A percentile compares a stretch with the other conserved stretches of the same genome.
Conservation (phyloP, 2,329 filamentous ascomycete genomes). For the Graphium sp. region DNA sequence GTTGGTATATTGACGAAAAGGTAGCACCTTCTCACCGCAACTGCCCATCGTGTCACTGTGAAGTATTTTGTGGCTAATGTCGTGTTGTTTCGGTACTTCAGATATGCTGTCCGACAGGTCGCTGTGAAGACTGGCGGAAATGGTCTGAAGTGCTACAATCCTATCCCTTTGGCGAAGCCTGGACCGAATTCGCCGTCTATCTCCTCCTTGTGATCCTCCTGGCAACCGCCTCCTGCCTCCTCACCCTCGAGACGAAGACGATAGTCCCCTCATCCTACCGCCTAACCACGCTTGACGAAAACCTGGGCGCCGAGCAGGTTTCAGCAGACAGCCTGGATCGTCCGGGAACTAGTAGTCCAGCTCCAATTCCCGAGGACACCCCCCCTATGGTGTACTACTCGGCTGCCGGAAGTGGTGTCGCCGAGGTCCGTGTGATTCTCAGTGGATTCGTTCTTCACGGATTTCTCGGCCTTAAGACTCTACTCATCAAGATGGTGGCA, state of each 20-base stretch:
- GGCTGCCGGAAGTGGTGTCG: slow-evolving; percentile 87
- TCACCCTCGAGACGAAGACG: slow-evolving; percentile 85
- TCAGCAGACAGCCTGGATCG: slow-evolving; percentile 1
- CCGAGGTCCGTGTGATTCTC: slow-evolving; percentile 94
- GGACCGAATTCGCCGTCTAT: slow-evolving; percentile 67
- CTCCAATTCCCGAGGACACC: slow-evolving; percentile 14
- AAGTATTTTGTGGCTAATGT: background rate
- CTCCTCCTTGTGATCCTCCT: slow-evolving; percentile 55
- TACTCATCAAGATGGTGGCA: slow-evolving; percentile 70
- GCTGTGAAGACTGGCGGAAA: slow-evolving; percentile 36
- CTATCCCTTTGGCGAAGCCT: slow-evolving; percentile 27
- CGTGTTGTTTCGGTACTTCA: slow-evolving; percentile 10
- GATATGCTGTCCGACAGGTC: slow-evolving; percentile 37
- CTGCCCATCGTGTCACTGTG: too few relatives aligned
- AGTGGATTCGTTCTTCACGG: slow-evolving; percentile 95
- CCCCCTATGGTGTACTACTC: slow-evolving; percentile 88
- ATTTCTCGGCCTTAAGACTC: slow-evolving; percentile 75
- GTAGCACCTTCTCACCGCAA: slow-evolving; percentile 22
- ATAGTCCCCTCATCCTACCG: slow-evolving; percentile 80
- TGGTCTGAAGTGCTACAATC: slow-evolving; percentile 34
- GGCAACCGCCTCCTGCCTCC: slow-evolving; percentile 53
- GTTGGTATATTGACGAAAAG: slow-evolving; percentile 62
- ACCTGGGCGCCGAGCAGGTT: slow-evolving; percentile 53
- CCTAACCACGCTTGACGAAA: slow-evolving; percentile 80
- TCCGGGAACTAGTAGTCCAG: too few relatives aligned